Percentiles rank a stretch among this genome's conserved stretches.
phyloP scores from a whole-genome alignment of 768 basidiomycete genomes.

The Gelatoporia subvermispora region DNA sequence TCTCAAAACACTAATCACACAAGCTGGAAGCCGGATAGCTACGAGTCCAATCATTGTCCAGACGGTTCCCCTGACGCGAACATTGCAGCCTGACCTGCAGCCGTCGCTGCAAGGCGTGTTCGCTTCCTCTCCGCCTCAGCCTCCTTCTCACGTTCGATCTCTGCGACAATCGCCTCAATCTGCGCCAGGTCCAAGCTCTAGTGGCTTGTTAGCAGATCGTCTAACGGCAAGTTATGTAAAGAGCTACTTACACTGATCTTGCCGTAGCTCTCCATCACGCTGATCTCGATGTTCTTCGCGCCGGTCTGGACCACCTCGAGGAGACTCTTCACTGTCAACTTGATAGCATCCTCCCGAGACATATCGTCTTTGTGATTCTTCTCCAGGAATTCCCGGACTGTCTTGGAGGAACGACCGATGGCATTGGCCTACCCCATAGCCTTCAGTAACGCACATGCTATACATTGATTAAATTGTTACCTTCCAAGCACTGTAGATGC shows the following conservation, averaged over 20 bases:
- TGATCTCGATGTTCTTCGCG: conserved; percentile 99
- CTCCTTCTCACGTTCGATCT: conserved; percentile 97
- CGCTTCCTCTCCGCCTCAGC: conserved; percentile 96
- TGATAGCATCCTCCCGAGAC: conserved; percentile 85
- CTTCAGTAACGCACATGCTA: neutral
- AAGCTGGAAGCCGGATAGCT: neutral
- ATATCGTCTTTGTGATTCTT: conserved; percentile 95
- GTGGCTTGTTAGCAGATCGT: neutral
- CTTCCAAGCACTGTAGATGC: conserved; percentile 99
- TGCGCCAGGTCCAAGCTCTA: conserved; percentile 84
- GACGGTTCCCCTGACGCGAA: conserved; percentile 36
- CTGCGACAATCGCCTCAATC: conserved; percentile 87
- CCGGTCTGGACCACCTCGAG: conserved; percentile 98
- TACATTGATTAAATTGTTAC: conserved; percentile 36
- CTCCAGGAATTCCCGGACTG: conserved; percentile 96
- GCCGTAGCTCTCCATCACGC: conserved; percentile 93
- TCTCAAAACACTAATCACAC: neutral
- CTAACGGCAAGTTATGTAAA: neutral
- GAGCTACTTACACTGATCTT: conserved; percentile 73
- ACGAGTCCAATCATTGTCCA: conserved; percentile 26
- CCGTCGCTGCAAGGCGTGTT: conserved; percentile 83
- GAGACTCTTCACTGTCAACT: conserved; percentile 90
- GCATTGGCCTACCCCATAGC: conserved; percentile 73
- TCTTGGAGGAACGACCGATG: conserved; percentile 96
- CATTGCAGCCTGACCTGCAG: conserved; percentile 90